Evolutionary conservation across 371 early-diverging fungal genomes (phyloP).

Genomic region (Rhizopus arrhizus): DNA sequence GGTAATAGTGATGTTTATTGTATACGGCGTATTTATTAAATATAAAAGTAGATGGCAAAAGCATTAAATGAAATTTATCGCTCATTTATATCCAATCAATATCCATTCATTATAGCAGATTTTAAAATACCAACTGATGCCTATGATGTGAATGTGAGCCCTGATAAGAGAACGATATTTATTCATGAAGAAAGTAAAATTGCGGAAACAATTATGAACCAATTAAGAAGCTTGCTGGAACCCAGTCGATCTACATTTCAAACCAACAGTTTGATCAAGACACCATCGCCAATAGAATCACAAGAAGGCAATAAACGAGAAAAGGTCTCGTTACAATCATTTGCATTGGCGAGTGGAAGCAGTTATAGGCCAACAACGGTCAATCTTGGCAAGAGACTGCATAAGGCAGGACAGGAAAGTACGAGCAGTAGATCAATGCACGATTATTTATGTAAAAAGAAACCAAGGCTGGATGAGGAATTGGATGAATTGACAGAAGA

Average conservation of each 20-base stretch:
- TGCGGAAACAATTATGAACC: slow-evolving; percentile 21
- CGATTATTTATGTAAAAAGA: background rate
- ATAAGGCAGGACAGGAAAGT: no score
- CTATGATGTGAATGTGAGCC: slow-evolving; percentile 92
- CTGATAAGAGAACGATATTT: slow-evolving; percentile 91
- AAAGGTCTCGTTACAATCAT: background rate
- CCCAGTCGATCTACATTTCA: slow-evolving; percentile 64
- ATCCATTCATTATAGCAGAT: slow-evolving; percentile 80
- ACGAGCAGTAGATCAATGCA: background rate
- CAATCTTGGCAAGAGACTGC: background rate
- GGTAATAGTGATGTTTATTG: slow-evolving; percentile 31
- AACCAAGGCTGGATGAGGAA: slow-evolving; percentile 22
- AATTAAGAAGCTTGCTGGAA: slow-evolving; percentile 55
- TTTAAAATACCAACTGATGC: slow-evolving; percentile 60
- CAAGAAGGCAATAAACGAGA: background rate
- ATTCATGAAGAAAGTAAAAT: slow-evolving; percentile 69
- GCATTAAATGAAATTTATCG: slow-evolving; percentile 84
- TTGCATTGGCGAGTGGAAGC: background rate
- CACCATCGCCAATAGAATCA: background rate
- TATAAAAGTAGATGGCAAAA: slow-evolving; percentile 39
- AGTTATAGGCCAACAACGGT: background rate
- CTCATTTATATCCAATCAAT: slow-evolving; percentile 67
- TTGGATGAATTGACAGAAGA: slow-evolving; percentile 15
- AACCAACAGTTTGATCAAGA: background rate
- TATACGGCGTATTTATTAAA: background rate